Base-by-base conservation (phyloP, 495 filamentous ascomycete genomes). In the Hypoxylon subgilvum region DNA sequence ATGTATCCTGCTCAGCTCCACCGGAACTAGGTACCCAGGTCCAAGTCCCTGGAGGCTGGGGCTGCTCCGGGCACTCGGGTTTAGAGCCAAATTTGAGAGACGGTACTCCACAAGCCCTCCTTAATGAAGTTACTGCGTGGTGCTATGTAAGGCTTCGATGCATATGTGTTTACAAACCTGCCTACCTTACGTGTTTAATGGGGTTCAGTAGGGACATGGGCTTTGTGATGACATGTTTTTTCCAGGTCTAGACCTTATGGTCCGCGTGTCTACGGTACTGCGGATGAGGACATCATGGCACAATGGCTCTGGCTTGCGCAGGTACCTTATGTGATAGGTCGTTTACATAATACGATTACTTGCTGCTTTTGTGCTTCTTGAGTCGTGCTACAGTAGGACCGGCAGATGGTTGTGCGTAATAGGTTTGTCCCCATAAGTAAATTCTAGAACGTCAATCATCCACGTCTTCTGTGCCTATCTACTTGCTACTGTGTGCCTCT, bases 301-400 rank as follows among this genome's bases (percentile, higher is more conserved):
- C n/a, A n/a, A n/a, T n/a, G n/a, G n/a, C n/a, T n/a, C n/a, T n/a
- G n/a, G n/a, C n/a, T n/a, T n/a, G n/a, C n/a, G n/a, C n/a, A n/a
- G n/a, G n/a, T n/a, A n/a, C n/a, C n/a, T n/a, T n/a, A 61, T 63
- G 48, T 63, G 60, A 63, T 49, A 63, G 22, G 53, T 63, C 60
- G 60, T 53, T 53, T 53, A 28, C 43, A 48, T 52, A 27, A 43
- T 47, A 49, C 45, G 46, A 43, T 32, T n/a, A 27, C 61, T 50
- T 54, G 49, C 48, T 49, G 49, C 27, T 36, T n/a, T 54, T 49
- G 17, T 36, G 43, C 44, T 49, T 36, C 25, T 16, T 22, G 53
- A 48, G 22, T 34, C 36, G 25, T 42, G 57, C 41, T 35, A n/a
- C n/a, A n/a, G n/a, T n/a, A 42, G 18, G 47, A 23, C 19, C 13